These are phyloP conservation scores for Pyricularia pennisetigena DNA, from an alignment of 2,329 filamentous ascomycete species.

Conservation along the genomic window DNA sequence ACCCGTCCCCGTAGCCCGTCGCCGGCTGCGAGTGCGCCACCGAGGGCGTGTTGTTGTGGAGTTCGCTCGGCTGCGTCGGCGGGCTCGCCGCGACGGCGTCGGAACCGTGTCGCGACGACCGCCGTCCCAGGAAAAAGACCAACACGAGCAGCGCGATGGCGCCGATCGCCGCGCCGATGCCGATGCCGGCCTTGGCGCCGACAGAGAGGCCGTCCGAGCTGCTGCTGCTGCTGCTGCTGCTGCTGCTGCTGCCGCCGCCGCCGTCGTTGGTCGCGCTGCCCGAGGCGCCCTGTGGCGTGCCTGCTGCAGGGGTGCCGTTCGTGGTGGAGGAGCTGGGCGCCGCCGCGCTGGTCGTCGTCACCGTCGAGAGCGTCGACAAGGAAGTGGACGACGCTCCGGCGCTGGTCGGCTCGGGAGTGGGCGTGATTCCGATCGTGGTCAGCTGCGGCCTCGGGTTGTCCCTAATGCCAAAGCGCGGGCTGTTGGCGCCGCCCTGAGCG, in stretches of 20 bases:
- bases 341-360: neutral
- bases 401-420: neutral
- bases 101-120: neutral
- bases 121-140: conserved; percentile 4
- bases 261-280: conserved; percentile 1
- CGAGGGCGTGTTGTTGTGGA: neutral
- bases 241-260: neutral
- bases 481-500: neutral
- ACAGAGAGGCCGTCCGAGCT: neutral
- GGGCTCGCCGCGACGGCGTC: neutral
- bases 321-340: neutral
- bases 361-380: neutral
- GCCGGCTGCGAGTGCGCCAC: neutral
- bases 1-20: conserved; percentile 8
- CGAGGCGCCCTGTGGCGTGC: neutral
- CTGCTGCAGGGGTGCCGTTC: neutral
- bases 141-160: neutral
- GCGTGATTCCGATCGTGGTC: neutral
- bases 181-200: conserved; percentile 6
- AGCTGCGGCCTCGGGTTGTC: neutral
- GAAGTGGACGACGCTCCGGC: neutral
- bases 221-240: neutral
- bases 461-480: neutral
- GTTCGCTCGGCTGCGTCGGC: neutral
- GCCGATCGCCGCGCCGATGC: conserved; percentile 7